These are phyloP conservation scores for Pseudogymnoascus pannorum DNA, from an alignment of 2,329 filamentous ascomycete species.

Conservation along the genomic window DNA sequence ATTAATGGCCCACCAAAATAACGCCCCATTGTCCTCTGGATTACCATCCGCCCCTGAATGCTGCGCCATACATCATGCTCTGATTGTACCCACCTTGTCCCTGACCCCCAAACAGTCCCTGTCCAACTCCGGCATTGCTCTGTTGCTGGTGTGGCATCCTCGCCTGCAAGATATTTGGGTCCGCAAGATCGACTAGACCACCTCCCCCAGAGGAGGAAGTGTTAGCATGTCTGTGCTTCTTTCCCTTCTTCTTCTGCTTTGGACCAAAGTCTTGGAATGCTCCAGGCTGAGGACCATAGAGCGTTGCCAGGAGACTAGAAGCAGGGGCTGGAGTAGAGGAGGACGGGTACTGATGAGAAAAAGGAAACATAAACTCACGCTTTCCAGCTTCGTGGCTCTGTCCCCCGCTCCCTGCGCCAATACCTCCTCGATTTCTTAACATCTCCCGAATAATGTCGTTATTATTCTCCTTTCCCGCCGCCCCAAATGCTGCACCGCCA, in stretches of 20 bases:
- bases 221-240: slow-evolving; percentile 99
- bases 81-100: slow-evolving; percentile 92
- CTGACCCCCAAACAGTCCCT: slow-evolving; percentile 84
- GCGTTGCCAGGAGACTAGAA: slow-evolving; percentile 83
- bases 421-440: slow-evolving; percentile 59
- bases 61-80: slow-evolving; percentile 73
- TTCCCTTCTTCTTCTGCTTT: slow-evolving; percentile 99
- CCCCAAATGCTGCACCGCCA: slow-evolving; percentile 58
- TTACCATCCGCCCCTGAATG: slow-evolving; percentile 60
- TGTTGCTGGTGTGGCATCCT: slow-evolving; percentile 86
- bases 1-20: slow-evolving; percentile 15
- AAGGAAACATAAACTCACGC: slow-evolving; percentile 98
- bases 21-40: slow-evolving; percentile 17
- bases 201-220: slow-evolving; percentile 99
- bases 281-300: slow-evolving; percentile 81
- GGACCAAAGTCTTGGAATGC: slow-evolving; percentile 84
- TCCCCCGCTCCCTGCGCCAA: slow-evolving; percentile 50
- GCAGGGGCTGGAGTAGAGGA: slow-evolving; percentile 80
- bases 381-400: slow-evolving; percentile 81
- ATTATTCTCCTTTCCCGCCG: slow-evolving; percentile 62
- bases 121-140: slow-evolving; percentile 75
- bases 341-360: slow-evolving; percentile 78
- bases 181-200: slow-evolving; percentile 99
- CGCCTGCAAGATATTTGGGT: slow-evolving; percentile 98
- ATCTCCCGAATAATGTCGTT: slow-evolving; percentile 76